phyloP scores from a whole-genome alignment of 441 rosid species.

The Cnidoscolus chayamansa region DNA sequence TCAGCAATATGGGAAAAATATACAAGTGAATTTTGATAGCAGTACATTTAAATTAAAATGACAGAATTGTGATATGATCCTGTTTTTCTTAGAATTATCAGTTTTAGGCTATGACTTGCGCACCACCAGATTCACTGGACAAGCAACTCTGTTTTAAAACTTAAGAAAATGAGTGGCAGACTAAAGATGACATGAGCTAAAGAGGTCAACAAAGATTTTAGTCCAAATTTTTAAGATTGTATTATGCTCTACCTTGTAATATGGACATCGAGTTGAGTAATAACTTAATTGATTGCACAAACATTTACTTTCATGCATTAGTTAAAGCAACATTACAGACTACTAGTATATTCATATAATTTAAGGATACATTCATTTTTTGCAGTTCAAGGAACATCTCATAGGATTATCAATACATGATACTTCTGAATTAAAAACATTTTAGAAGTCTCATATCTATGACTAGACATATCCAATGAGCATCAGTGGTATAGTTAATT shows the following conservation, averaged over 20 bases:
- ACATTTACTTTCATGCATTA: not conserved
- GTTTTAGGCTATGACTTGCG: not conserved
- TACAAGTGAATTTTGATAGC: not conserved
- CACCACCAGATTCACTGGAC: not conserved
- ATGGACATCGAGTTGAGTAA: not conserved
- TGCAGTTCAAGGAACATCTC: not conserved
- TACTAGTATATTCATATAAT: not conserved
- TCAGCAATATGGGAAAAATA: not conserved
- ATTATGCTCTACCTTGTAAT: not conserved
- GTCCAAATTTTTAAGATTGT: not conserved
- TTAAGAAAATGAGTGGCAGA: not conserved
- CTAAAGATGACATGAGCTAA: not conserved
- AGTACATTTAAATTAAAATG: not conserved
- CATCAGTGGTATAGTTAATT: not conserved
- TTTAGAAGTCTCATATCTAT: not conserved
- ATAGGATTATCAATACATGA: not conserved
- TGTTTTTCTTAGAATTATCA: not conserved
- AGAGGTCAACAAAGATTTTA: not conserved
- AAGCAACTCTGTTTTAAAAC: not conserved
- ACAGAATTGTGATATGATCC: not conserved
- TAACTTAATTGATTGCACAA: not conserved
- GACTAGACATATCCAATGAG: not conserved
- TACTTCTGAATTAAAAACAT: not conserved
- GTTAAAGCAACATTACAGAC: conserved; percentile 3
- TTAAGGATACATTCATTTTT: not conserved